Evolutionary conservation across 768 basidiomycete genomes (phyloP).

Genomic region (Panus rudis): DNA sequence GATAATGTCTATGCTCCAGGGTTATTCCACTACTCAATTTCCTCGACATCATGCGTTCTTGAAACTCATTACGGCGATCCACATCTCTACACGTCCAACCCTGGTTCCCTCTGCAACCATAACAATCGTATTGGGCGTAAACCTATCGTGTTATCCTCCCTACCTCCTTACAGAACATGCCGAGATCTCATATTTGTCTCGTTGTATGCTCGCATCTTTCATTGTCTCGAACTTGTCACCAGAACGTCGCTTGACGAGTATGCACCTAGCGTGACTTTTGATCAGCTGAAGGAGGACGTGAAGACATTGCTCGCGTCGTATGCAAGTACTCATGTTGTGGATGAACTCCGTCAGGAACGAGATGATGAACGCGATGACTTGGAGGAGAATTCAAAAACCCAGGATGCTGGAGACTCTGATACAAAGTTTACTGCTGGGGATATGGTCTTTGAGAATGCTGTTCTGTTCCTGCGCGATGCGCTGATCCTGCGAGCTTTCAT

Average conservation of each 20-base stretch:
- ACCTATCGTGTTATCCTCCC: slow-evolving; percentile 29
- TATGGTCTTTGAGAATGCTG: slow-evolving; percentile 17
- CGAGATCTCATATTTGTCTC: slow-evolving; percentile 31
- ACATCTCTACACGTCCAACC: slow-evolving; percentile 21
- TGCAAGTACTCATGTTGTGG: slow-evolving; percentile 12
- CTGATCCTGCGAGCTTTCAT: slow-evolving; percentile 20
- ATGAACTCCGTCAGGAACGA: slow-evolving; percentile 12
- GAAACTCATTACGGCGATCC: slow-evolving; percentile 28
- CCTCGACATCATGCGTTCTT: slow-evolving; percentile 24
- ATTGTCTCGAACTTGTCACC: slow-evolving; percentile 26
- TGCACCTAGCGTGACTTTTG: slow-evolving; percentile 11
- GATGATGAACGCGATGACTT: not conserved
- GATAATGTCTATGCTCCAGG: slow-evolving; percentile 25
- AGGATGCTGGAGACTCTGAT: not conserved
- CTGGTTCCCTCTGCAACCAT: slow-evolving; percentile 28
- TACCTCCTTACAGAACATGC: slow-evolving; percentile 26
- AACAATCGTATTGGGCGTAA: slow-evolving; percentile 28
- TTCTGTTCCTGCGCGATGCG: slow-evolving; percentile 23
- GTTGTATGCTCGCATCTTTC: slow-evolving; percentile 27
- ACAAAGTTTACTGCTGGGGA: slow-evolving; percentile 8
- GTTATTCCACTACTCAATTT: slow-evolving; percentile 33
- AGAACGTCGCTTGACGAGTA: slow-evolving; percentile 16
- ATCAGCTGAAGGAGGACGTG: slow-evolving; percentile 16
- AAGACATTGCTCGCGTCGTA: slow-evolving; percentile 15
- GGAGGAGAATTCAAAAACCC: not conserved